These are phyloP conservation scores for Blastocystis sp. DNA, from an alignment of 352 stramenopile genomes.

Conservation along the genomic window DNA sequence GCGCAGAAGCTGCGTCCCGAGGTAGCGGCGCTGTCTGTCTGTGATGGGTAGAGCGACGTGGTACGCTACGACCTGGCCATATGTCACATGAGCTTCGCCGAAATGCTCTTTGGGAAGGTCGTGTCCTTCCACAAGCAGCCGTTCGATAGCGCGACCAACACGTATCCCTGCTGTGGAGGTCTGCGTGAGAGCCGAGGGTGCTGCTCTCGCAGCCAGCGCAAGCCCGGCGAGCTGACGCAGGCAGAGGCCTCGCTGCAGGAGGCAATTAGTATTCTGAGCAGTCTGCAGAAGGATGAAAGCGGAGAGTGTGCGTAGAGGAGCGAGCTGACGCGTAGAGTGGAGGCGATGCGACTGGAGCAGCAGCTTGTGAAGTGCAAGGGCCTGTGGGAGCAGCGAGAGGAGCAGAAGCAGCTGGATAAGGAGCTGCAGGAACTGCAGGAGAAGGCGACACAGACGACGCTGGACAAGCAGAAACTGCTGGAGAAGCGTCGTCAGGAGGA, in stretches of 20 bases:
- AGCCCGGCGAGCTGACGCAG: slow-evolving; percentile 7
- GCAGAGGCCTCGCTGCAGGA: slow-evolving; percentile 23
- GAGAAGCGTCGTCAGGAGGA: slow-evolving; percentile 24
- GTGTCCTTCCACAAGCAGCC: background rate
- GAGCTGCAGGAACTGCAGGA: background rate
- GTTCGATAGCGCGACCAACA: background rate
- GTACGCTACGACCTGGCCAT: slow-evolving; percentile 9
- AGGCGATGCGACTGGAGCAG: background rate
- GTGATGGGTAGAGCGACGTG: background rate
- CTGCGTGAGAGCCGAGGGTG: background rate
- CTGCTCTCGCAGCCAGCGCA: background rate
- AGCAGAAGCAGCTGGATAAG: slow-evolving; percentile 32
- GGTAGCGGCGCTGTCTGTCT: background rate
- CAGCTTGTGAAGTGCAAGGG: background rate
- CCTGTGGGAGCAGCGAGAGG: slow-evolving; percentile 24
- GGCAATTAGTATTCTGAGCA: background rate
- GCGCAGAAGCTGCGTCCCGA: background rate
- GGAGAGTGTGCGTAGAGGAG: background rate
- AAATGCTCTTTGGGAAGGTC: background rate
- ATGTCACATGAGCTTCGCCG: background rate
- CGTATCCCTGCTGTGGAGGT: background rate
- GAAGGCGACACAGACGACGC: background rate
- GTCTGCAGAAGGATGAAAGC: background rate
- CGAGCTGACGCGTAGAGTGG: background rate
- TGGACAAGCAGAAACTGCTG: slow-evolving; percentile 1